Evolutionary conservation across 306 rosid species (phyloP), one percentile per base, ranked within the genome.

Genomic region (Cicer pinnatifidum): DNA sequence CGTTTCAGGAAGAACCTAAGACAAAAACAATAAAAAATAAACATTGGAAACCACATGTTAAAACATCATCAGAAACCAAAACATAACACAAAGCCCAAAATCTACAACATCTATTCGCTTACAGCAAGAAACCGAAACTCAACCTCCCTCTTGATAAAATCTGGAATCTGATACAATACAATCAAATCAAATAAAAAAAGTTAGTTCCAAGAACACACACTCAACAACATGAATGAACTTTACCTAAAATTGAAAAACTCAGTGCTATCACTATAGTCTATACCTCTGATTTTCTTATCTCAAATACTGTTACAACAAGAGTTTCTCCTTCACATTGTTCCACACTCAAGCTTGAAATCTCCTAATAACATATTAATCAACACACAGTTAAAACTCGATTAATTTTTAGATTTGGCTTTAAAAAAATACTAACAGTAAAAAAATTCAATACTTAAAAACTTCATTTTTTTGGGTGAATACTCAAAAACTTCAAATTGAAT

Each of bases 111-210:
- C 74, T 62, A 48, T 11, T 20, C 7, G 78, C 94, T 84, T 84
- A 91, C 97, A 44, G 94, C 86, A 20, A 93, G 94, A 74, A 93
- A 93, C 71, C 96, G 96, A 82, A 91, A 93, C 77, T 93, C 97
- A 48, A 87, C 78, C 85, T 93, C 97, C 84, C 98, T 93, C 81
- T 81, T 73, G 70, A 93, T 86, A 67, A 68, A 93, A 75, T 96
- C 90, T 23, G 98, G 96, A 87, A 93, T 89, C 98, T 93, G 86
- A 56, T 17, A 66, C 37, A 77, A 56, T 17, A 66, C 23, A 33
- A 71, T 33, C 33, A 45, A 77, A 66, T 52, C 62, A 78, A 1
- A 71, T 8, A 35, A 35, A 35, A 52, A 6, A 17, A 28, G 35
- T 81, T 52, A 84, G 79, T 48, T 63, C 17, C 67, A 35, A 53